Evolutionary conservation across 495 filamentous ascomycete species (phyloP).

Genomic region (Xylaria scruposa): DNA sequence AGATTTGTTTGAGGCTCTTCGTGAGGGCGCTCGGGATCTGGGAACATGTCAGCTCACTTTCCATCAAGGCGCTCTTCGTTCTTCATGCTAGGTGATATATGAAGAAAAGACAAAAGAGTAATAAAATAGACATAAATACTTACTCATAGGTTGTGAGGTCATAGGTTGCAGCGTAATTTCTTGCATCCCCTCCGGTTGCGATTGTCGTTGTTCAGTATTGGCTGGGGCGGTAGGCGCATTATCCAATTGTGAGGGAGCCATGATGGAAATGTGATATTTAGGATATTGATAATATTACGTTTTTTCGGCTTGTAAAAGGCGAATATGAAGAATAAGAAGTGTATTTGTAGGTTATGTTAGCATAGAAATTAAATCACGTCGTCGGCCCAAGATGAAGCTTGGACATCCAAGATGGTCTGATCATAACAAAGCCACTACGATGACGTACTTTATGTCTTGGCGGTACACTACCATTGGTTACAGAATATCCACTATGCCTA

Average conservation of each 20-base stretch:
- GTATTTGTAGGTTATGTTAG: background rate
- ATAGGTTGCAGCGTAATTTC: slow-evolving; percentile 36
- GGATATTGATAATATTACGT: background rate
- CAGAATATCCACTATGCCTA: background rate
- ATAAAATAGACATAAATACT: slow-evolving; percentile 4
- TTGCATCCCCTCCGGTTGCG: slow-evolving; percentile 21
- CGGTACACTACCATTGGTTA: background rate
- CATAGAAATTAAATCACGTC: background rate
- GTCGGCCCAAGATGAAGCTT: slow-evolving; percentile 6
- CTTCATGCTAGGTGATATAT: background rate
- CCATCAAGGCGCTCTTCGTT: background rate
- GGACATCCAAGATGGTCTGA: slow-evolving; percentile 9
- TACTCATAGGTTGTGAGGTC: slow-evolving; percentile 45
- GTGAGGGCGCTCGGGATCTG: slow-evolving; percentile 49
- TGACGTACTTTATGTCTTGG: slow-evolving; percentile 1
- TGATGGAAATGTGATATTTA: background rate
- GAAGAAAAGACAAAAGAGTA: background rate
- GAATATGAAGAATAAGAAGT: background rate
- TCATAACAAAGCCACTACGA: slow-evolving; percentile 14
- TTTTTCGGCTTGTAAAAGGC: background rate
- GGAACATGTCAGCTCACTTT: slow-evolving; percentile 12
- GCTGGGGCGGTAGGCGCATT: slow-evolving; percentile 6
- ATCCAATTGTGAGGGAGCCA: slow-evolving; percentile 24
- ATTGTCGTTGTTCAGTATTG: slow-evolving; percentile 17
- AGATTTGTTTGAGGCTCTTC: slow-evolving; percentile 43